Evolutionary conservation across 2,329 filamentous ascomycete species (phyloP).

Genomic region (Penicillium brevicompactum): DNA sequence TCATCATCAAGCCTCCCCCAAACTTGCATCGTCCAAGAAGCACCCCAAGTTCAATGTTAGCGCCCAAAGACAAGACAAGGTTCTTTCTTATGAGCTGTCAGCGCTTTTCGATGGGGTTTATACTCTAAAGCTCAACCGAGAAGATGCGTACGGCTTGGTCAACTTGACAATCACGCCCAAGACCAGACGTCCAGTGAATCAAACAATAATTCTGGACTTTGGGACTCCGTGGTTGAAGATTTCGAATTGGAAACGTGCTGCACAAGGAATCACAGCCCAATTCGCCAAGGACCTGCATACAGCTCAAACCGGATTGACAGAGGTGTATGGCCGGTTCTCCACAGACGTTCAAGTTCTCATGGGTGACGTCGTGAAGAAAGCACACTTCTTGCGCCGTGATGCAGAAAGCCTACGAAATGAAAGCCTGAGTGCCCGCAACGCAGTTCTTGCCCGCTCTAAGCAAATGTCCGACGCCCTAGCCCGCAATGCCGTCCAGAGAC

Average conservation of each 20-base stretch:
- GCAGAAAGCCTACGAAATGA: slow-evolving; percentile 29
- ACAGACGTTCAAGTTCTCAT: slow-evolving; percentile 42
- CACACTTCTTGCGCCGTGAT: slow-evolving; percentile 36
- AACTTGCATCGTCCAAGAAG: slow-evolving; percentile 46
- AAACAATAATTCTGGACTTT: slow-evolving; percentile 45
- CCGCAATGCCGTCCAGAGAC: slow-evolving; percentile 33
- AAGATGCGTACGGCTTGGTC: slow-evolving; percentile 52
- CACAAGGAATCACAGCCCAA: slow-evolving; percentile 37
- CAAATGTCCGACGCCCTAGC: slow-evolving; percentile 36
- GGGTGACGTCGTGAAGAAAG: slow-evolving; percentile 39
- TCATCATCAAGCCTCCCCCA: slow-evolving; percentile 54
- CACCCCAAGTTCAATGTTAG: slow-evolving; percentile 52
- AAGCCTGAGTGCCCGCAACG: slow-evolving; percentile 26
- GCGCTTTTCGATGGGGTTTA: slow-evolving; percentile 58
- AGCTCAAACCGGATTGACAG: slow-evolving; percentile 42
- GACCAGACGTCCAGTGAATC: slow-evolving; percentile 37
- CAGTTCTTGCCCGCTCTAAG: slow-evolving; percentile 35
- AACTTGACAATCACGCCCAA: slow-evolving; percentile 50
- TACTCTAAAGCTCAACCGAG: slow-evolving; percentile 51
- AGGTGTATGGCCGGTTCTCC: slow-evolving; percentile 40
- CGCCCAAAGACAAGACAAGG: slow-evolving; percentile 46
- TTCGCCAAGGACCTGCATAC: slow-evolving; percentile 39
- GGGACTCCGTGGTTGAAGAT: slow-evolving; percentile 52
- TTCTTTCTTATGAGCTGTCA: slow-evolving; percentile 49
- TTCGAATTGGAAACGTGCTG: slow-evolving; percentile 48